Conservation (phyloP, 352 stramenopile species). For the Phytopythium delawarense region DNA sequence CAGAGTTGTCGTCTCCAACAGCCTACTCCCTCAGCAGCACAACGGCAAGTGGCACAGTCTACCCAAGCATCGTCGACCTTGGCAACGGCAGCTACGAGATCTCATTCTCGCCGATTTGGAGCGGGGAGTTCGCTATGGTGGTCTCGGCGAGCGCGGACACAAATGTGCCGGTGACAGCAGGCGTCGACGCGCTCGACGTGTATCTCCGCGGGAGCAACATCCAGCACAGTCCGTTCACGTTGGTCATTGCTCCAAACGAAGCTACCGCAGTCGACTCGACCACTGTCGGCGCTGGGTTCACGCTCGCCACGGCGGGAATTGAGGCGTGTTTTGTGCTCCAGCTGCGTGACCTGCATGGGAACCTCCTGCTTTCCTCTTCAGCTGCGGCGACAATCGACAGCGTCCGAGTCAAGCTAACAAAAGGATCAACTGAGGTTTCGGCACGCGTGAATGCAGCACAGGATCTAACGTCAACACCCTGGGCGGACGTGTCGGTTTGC, state of each 20-base stretch:
- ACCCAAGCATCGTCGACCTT: constrained; percentile 26
- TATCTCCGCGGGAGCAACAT: constrained; percentile 40
- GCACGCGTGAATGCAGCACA: not conserved
- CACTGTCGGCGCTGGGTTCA: constrained; percentile 26
- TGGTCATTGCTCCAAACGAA: constrained; percentile 34
- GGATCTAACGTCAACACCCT: not conserved
- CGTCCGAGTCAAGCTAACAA: constrained; percentile 10
- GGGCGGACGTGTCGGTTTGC: constrained; percentile 10
- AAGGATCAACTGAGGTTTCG: constrained; percentile 6
- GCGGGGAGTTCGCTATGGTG: constrained; percentile 34
- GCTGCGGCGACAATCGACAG: constrained; percentile 2
- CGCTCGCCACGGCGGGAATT: constrained; percentile 28
- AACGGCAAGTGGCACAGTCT: constrained; percentile 5
- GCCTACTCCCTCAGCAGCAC: not conserved
- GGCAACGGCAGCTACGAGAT: constrained; percentile 40
- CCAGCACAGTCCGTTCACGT: constrained; percentile 33
- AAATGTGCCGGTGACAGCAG: constrained; percentile 13
- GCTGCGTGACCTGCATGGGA: constrained; percentile 32
- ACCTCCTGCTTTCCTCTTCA: constrained; percentile 17
- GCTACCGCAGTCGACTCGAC: constrained; percentile 26
- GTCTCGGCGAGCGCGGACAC: constrained; percentile 27
- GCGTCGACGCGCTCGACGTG: constrained; percentile 15
- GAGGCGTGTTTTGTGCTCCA: constrained; percentile 28
- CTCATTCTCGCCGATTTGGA: constrained; percentile 27
- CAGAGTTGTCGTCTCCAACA: constrained; percentile 15